Evolutionary conservation across 2,329 filamentous ascomycete species (phyloP).

Genomic region (Biscogniauxia marginata): DNA sequence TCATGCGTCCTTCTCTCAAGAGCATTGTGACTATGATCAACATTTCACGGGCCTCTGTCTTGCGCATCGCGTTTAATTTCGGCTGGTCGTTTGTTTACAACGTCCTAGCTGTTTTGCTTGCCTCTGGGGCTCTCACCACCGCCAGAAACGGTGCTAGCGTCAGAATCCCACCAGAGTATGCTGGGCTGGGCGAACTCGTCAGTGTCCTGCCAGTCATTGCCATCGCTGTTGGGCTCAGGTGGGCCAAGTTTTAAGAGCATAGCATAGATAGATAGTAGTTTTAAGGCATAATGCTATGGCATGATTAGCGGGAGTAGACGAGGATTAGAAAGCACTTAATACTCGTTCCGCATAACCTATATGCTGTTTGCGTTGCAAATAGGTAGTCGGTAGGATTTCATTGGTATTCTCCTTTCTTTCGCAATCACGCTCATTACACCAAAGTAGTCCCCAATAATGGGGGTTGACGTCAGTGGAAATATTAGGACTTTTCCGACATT

Average conservation of each 20-base stretch:
- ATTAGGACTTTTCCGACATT: neutral
- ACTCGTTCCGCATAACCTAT: too few species aligned
- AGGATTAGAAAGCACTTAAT: neutral
- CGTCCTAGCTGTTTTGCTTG: conserved; percentile 63
- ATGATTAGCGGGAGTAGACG: neutral
- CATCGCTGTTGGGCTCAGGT: conserved; percentile 51
- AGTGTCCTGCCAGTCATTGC: conserved; percentile 70
- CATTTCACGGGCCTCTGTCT: conserved; percentile 44
- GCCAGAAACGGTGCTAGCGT: conserved; percentile 30
- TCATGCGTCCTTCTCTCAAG: conserved; percentile 55
- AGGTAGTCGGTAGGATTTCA: neutral
- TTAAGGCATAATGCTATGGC: too few species aligned
- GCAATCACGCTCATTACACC: neutral
- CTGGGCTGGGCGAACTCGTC: conserved; percentile 64
- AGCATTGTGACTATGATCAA: conserved; percentile 60
- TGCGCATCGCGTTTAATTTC: conserved; percentile 66
- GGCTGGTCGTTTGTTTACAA: conserved; percentile 71
- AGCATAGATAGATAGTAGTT: neutral
- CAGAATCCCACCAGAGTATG: conserved; percentile 50
- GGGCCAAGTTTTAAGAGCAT: conserved; percentile 31
- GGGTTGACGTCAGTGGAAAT: neutral
- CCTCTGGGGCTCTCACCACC: conserved; percentile 62
- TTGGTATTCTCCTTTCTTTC: neutral
- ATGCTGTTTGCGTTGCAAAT: neutral
- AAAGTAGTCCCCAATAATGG: neutral